phyloP scores from a whole-genome alignment of 1,284 basidiomycete species.

The Trametes versicolor region DNA sequence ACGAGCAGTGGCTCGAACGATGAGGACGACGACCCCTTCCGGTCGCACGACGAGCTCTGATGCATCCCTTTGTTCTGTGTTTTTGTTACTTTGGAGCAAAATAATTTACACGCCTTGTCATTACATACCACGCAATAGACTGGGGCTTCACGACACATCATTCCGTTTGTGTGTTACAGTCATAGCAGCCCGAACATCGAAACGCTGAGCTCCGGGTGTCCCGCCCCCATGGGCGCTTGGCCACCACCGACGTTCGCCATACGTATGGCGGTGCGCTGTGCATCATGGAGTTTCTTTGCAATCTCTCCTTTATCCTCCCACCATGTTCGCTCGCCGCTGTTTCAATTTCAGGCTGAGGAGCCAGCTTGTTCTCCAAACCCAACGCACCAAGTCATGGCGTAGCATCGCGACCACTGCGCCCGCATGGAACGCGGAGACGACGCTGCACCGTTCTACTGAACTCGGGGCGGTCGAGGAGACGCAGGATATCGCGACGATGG shows the following conservation, averaged over 20 bases:
- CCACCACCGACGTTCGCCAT: neutral
- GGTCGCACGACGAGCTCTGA: slow-evolving; percentile 77
- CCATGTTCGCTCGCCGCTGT: slow-evolving; percentile 20
- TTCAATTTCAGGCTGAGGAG: slow-evolving; percentile 9
- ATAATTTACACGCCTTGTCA: slow-evolving; percentile 36
- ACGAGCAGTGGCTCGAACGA: slow-evolving; percentile 50
- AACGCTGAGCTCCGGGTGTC: neutral
- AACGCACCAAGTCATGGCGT: slow-evolving; percentile 13
- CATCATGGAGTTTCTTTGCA: too few species aligned
- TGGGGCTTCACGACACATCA: slow-evolving; percentile 29
- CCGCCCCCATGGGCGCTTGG: neutral
- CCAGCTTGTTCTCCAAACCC: slow-evolving; percentile 8
- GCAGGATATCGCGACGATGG: slow-evolving; percentile 67
- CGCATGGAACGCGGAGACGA: slow-evolving; percentile 23
- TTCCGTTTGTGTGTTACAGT: neutral
- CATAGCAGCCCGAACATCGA: neutral
- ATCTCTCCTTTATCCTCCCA: neutral
- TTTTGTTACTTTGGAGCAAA: slow-evolving; percentile 37
- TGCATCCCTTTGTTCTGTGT: slow-evolving; percentile 29
- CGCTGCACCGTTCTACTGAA: slow-evolving; percentile 38
- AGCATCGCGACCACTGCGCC: slow-evolving; percentile 25
- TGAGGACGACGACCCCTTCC: slow-evolving; percentile 65
- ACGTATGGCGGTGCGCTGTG: neutral
- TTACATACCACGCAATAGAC: slow-evolving; percentile 38
- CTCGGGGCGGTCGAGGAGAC: slow-evolving; percentile 57